Percentiles rank a stretch among this genome's conserved stretches.
Conservation (phyloP, 148 eudicot genomes). For the Euryodendron excelsum region DNA sequence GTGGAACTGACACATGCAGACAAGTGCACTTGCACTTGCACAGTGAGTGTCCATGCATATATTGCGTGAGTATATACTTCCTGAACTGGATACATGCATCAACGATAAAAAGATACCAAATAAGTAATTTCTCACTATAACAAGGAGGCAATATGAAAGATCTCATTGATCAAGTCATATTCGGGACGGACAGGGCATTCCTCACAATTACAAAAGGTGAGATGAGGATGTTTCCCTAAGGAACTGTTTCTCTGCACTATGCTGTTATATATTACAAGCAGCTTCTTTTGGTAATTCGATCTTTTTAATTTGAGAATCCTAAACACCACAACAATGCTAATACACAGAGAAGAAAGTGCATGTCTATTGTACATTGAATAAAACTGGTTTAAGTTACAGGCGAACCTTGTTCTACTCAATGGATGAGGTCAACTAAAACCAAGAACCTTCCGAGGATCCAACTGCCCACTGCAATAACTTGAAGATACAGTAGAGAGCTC, state of each 20-base stretch:
- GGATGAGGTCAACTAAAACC: neutral
- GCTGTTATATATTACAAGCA: slow-evolving; percentile 9
- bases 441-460: slow-evolving; percentile 30
- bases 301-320: neutral
- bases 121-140: slow-evolving; percentile 10
- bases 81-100: neutral
- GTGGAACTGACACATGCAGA: neutral
- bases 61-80: neutral
- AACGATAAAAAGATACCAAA: neutral
- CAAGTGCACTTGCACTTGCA: neutral
- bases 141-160: neutral
- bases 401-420: slow-evolving; percentile 10
- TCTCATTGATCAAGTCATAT: slow-evolving; percentile 3
- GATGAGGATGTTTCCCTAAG: neutral
- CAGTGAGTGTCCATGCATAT: neutral
- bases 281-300: neutral
- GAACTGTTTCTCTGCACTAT: slow-evolving; percentile 4
- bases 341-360: slow-evolving; percentile 16
- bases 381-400: neutral
- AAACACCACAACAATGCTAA: neutral
- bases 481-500: slow-evolving; percentile 36
- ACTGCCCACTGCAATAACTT: slow-evolving; percentile 44
- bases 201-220: slow-evolving; percentile 14
- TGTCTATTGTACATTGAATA: slow-evolving; percentile 7
- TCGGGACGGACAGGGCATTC: slow-evolving; percentile 2